Conservation (phyloP, 2,329 filamentous ascomycete genomes). For the Alternaria panax region DNA sequence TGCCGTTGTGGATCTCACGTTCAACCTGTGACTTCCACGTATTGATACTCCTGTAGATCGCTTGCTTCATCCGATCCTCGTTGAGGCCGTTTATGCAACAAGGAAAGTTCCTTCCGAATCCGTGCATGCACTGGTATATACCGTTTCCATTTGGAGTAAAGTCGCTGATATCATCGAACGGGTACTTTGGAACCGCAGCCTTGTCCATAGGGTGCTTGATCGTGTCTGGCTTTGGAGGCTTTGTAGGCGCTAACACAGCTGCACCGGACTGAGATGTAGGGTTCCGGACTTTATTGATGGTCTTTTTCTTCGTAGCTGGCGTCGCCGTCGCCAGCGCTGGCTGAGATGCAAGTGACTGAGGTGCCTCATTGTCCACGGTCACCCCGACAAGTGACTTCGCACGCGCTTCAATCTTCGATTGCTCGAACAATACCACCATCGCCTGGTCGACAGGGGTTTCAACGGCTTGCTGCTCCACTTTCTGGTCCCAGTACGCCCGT, state of each 20-base stretch:
- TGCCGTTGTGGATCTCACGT: background rate
- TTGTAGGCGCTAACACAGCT: too few species aligned
- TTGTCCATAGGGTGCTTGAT: background rate
- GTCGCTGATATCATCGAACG: background rate
- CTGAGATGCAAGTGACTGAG: background rate
- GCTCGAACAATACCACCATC: background rate
- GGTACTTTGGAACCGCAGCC: background rate
- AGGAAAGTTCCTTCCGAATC: fast-evolving
- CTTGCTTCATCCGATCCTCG: background rate
- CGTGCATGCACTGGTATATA: background rate
- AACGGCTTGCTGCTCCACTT: background rate
- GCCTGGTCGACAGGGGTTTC: background rate
- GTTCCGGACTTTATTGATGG: background rate
- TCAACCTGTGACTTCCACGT: background rate
- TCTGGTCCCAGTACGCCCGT: background rate
- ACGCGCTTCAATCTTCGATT: background rate
- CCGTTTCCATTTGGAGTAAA: background rate
- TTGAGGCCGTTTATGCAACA: background rate
- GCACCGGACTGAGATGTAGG: fast-evolving
- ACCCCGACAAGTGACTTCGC: too few species aligned
- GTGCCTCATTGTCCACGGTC: background rate
- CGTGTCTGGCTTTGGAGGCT: background rate
- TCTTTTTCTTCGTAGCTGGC: background rate
- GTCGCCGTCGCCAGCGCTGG: background rate
- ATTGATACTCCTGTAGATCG: background rate